Percentiles rank a stretch among this genome's conserved stretches.
Conservation (phyloP, 495 filamentous ascomycete genomes). For the Penicilliopsis zonata region DNA sequence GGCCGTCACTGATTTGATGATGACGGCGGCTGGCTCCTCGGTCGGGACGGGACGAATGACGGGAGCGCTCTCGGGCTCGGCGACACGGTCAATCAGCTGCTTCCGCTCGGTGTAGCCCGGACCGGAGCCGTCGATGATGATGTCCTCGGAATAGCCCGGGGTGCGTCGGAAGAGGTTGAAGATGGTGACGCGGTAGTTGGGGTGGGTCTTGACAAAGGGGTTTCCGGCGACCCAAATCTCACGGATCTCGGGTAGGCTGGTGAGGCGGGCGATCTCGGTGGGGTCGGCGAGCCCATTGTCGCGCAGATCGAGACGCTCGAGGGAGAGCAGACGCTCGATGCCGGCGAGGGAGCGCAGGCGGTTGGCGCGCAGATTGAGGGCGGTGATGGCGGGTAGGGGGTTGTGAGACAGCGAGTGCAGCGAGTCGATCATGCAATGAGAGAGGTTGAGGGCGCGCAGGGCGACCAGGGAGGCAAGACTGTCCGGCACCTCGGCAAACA, state of each 20-base stretch:
- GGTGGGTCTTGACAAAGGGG: constrained; percentile 80
- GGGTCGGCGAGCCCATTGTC: constrained; percentile 89
- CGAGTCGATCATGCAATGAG: constrained; percentile 94
- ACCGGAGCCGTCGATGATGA: constrained; percentile 72
- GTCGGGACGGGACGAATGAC: constrained; percentile 56
- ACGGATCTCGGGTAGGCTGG: constrained; percentile 76
- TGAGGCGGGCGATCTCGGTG: constrained; percentile 79
- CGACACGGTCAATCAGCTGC: constrained; percentile 71
- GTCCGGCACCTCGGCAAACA: constrained; percentile 85
- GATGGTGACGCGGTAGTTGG: constrained; percentile 73
- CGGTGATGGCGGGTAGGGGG: constrained; percentile 85
- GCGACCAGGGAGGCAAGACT: constrained; percentile 69
- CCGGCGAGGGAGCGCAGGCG: constrained; percentile 80
- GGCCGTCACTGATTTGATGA: constrained; percentile 37
- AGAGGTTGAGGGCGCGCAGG: constrained; percentile 80
- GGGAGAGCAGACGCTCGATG: constrained; percentile 73
- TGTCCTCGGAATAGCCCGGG: constrained; percentile 81
- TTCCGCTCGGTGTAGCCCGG: constrained; percentile 75
- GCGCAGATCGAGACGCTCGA: constrained; percentile 82
- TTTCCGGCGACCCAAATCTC: constrained; percentile 88
- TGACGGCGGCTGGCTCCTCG: constrained; percentile 43
- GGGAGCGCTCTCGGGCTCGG: constrained; percentile 59
- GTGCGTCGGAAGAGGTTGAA: constrained; percentile 95
- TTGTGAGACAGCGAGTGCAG: constrained; percentile 76
- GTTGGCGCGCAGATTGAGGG: constrained; percentile 84